Percentiles rank a stretch among this genome's conserved stretches.
phyloP scores from a whole-genome alignment of 148 eudicot genomes.

The Camellia japonica region DNA sequence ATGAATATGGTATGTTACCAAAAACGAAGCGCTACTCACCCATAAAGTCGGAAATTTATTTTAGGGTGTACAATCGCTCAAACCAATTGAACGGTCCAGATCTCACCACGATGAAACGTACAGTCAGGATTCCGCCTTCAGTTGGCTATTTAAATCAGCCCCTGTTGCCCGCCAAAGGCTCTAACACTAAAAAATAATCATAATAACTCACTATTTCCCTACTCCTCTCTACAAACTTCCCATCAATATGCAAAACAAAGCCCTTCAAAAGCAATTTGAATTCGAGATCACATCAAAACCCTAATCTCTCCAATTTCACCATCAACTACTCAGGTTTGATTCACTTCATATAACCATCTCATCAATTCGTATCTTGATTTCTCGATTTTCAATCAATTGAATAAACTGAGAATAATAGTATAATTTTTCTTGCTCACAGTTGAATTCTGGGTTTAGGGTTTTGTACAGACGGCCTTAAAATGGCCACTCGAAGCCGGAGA shows the following conservation, averaged over 20 bases:
- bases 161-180: slow-evolving; percentile 33
- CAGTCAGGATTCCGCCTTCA: slow-evolving; percentile 33
- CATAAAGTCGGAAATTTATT: too few relatives aligned
- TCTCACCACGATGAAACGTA: neutral
- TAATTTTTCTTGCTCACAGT: too few relatives aligned
- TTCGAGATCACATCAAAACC: neutral
- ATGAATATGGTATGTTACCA: neutral
- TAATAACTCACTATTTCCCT: neutral
- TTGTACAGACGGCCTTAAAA: slow-evolving; percentile 12
- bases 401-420: too few relatives aligned
- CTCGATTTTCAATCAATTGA: neutral
- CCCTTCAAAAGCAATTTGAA: neutral
- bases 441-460: too few relatives aligned
- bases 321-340: too few relatives aligned
- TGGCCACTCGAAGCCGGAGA: slow-evolving; percentile 16
- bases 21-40: neutral
- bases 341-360: too few relatives aligned
- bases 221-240: neutral
- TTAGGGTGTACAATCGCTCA: too few relatives aligned
- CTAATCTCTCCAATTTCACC: neutral
- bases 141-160: slow-evolving; percentile 33
- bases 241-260: too few relatives aligned
- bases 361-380: neutral
- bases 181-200: slow-evolving; percentile 14
- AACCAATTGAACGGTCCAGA: too few relatives aligned